A percentile compares a stretch with the other conserved stretches of the same genome.
These are phyloP conservation scores for Panicum hallii DNA, from an alignment of 202 grass and related monocot genomes.

Conservation along the genomic window DNA sequence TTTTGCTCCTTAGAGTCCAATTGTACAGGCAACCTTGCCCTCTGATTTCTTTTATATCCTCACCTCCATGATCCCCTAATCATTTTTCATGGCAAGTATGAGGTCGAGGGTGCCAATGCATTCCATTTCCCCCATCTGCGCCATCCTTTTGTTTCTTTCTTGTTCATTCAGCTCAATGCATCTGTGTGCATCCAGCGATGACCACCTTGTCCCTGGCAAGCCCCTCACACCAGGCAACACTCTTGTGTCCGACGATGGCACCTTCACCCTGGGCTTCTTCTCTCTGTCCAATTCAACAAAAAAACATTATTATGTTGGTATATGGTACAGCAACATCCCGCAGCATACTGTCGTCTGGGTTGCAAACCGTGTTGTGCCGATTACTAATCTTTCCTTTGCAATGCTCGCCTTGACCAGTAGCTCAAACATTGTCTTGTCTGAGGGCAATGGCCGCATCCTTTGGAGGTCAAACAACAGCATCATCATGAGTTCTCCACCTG, in stretches of 20 bases:
- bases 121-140: neutral
- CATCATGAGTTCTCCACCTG: neutral
- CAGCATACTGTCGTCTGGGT: constrained; percentile 57
- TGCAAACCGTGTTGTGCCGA: constrained; percentile 58
- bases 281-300: constrained; percentile 37
- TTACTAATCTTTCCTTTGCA: constrained; percentile 46
- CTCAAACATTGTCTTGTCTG: constrained; percentile 44
- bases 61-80: neutral
- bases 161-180: constrained; percentile 23
- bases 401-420: constrained; percentile 29
- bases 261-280: constrained; percentile 62
- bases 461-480: constrained; percentile 47
- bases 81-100: constrained; percentile 1
- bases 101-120: neutral
- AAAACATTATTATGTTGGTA: constrained; percentile 51
- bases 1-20: constrained; percentile 29
- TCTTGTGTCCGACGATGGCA: constrained; percentile 49
- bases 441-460: constrained; percentile 26
- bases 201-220: constrained; percentile 37
- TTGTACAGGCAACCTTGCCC: neutral
- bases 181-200: constrained; percentile 24
- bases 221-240: constrained; percentile 30
- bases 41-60: constrained; percentile 29
- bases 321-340: constrained; percentile 68
- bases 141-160: constrained; percentile 46